Conservation (phyloP, 805 yeast genomes). For the Candida vaughaniae region DNA sequence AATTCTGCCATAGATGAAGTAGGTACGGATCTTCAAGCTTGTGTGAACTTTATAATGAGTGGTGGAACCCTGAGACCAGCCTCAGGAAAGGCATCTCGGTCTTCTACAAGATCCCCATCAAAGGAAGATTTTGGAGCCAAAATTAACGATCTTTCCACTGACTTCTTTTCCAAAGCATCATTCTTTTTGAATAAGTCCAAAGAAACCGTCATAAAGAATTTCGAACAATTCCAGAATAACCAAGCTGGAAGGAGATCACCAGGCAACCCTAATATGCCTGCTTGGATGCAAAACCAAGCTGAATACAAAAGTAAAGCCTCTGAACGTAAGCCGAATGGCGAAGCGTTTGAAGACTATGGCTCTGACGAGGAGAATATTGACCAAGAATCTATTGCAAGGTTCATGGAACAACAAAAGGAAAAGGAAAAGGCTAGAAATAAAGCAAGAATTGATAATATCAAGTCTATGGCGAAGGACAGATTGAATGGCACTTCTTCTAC, state of each 20-base stretch:
- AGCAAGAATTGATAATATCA: slow-evolving; percentile 19
- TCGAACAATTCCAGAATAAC: slow-evolving; percentile 52
- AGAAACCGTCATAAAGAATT: slow-evolving; percentile 59
- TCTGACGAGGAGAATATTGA: slow-evolving; percentile 48
- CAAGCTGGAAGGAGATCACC: slow-evolving; percentile 10
- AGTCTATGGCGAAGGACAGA: slow-evolving; percentile 9
- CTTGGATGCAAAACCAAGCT: slow-evolving; percentile 71
- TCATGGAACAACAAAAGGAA: slow-evolving; percentile 35
- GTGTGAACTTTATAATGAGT: slow-evolving; percentile 65
- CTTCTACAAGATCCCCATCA: slow-evolving; percentile 9
- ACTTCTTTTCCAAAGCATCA: slow-evolving; percentile 60
- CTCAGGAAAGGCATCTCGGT: slow-evolving; percentile 3
- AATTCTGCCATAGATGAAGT: slow-evolving; percentile 56
- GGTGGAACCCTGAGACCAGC: slow-evolving; percentile 11
- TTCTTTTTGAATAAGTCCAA: slow-evolving; percentile 57
- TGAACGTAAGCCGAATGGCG: slow-evolving; percentile 32
- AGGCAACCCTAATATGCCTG: slow-evolving; percentile 45
- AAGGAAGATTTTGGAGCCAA: slow-evolving; percentile 24
- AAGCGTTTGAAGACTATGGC: slow-evolving; percentile 44
- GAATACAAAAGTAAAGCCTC: slow-evolving; percentile 43
- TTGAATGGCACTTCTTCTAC: slow-evolving; percentile 6
- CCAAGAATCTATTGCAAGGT: slow-evolving; percentile 37
- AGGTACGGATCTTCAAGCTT: slow-evolving; percentile 60
- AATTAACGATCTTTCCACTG: slow-evolving; percentile 55
- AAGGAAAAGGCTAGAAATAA: slow-evolving; percentile 36